phyloP scores from a whole-genome alignment of 2,329 filamentous ascomycete species.

The Epichloe festucae region DNA sequence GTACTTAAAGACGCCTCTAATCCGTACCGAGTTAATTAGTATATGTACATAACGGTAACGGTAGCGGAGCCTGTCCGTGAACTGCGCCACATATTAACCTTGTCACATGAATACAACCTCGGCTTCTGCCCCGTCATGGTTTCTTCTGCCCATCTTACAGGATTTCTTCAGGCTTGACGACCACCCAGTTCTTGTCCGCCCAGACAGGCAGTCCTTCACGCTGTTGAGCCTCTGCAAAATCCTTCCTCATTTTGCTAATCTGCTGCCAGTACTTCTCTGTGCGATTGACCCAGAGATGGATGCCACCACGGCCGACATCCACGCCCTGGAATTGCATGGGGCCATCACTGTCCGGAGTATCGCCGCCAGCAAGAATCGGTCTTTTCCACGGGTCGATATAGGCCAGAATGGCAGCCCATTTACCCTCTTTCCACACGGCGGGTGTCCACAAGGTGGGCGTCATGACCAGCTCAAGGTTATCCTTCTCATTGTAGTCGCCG shows the following conservation, averaged over 20 bases:
- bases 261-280: conserved; percentile 20
- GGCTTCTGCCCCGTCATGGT: too few relatives aligned
- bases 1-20: too few relatives aligned
- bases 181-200: conserved; percentile 32
- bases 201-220: conserved; percentile 24
- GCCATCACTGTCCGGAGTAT: conserved; percentile 29
- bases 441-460: conserved; percentile 30
- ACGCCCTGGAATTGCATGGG: conserved; percentile 33
- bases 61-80: too few relatives aligned
- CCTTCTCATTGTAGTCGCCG: conserved; percentile 20
- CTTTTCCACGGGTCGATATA: conserved; percentile 31
- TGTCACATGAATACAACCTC: too few relatives aligned
- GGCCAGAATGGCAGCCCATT: conserved; percentile 28
- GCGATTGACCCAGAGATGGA: conserved; percentile 30
- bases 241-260: conserved; percentile 24
- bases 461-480: conserved; percentile 26
- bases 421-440: conserved; percentile 30
- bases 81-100: too few relatives aligned
- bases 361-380: conserved; percentile 28
- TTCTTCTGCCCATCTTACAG: conserved; percentile 12
- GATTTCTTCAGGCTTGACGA: conserved; percentile 27
- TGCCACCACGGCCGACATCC: conserved; percentile 26
- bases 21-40: too few relatives aligned
- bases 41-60: too few relatives aligned
- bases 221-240: conserved; percentile 21